Evolutionary conservation across 2,329 filamentous ascomycete species (phyloP).

Genomic region (Harringtonia lauricola): DNA sequence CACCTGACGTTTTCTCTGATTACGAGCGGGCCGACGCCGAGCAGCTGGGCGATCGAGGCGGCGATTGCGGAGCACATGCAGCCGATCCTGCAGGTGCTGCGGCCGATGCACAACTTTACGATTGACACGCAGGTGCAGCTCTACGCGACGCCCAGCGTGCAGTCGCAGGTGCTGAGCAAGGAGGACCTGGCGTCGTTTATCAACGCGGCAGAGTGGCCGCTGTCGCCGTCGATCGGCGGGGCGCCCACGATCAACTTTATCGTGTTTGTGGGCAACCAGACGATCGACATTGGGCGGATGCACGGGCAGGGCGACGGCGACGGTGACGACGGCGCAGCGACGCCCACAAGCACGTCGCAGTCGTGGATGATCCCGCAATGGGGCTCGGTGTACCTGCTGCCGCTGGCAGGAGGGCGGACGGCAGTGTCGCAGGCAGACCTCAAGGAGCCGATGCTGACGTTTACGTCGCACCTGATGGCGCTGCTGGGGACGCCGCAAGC

Average conservation of each 20-base stretch:
- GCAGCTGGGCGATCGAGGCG: conserved; percentile 80
- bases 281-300: conserved; percentile 38
- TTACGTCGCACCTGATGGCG: conserved; percentile 81
- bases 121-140: conserved; percentile 94
- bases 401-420: conserved; percentile 27
- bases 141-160: conserved; percentile 64
- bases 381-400: conserved; percentile 60
- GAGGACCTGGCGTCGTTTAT: conserved; percentile 90
- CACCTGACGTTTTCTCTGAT: conserved; percentile 95
- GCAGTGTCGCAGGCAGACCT: conserved; percentile 56
- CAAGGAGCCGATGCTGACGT: conserved; percentile 73
- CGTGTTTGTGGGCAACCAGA: conserved; percentile 74
- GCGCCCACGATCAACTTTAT: conserved; percentile 96
- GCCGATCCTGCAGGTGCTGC: conserved; percentile 69
- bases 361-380: conserved; percentile 94
- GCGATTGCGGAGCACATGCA: conserved; percentile 72
- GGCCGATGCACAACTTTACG: conserved; percentile 85
- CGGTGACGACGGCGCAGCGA: conserved; percentile 15
- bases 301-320: neutral
- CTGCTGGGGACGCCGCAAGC: conserved; percentile 76
- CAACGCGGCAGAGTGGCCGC: conserved; percentile 94
- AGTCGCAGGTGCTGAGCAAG: conserved; percentile 57
- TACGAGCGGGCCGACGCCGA: conserved; percentile 65
- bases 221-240: conserved; percentile 85
- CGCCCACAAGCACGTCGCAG: conserved; percentile 36